Evolutionary conservation across 148 eudicot genomes (phyloP).

Genomic region (Pouteria glomerata): DNA sequence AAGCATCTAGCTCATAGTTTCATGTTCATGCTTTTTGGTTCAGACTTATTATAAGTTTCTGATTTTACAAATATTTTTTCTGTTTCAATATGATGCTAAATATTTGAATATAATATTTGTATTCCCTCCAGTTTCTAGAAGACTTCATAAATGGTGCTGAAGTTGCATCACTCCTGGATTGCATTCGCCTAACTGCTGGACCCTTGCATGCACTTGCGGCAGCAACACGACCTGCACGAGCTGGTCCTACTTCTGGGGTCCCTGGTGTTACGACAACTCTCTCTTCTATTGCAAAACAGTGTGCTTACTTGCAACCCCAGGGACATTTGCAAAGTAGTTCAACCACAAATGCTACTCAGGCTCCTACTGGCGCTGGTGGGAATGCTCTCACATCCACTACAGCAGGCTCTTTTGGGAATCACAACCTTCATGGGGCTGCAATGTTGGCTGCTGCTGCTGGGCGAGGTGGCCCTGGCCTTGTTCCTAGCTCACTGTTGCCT

Average conservation of each 20-base stretch:
- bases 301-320: constrained; percentile 43
- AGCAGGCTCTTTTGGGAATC: constrained; percentile 48
- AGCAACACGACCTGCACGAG: constrained; percentile 98
- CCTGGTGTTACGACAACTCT: constrained; percentile 54
- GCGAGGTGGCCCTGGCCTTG: constrained; percentile 91
- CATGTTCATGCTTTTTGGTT: too few species aligned
- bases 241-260: constrained; percentile 72
- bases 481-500: constrained; percentile 94
- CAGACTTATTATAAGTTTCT: too few species aligned
- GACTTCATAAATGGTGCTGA: constrained; percentile 96
- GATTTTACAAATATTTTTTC: constrained; percentile 6
- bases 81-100: too few species aligned
- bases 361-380: constrained; percentile 37
- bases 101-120: not conserved
- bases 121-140: constrained; percentile 71
- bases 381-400: constrained; percentile 45
- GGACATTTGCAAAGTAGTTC: constrained; percentile 43
- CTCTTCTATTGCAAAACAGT: constrained; percentile 57
- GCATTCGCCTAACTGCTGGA: constrained; percentile 97
- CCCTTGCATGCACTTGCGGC: constrained; percentile 98
- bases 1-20: too few species aligned
- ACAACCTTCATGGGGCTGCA: constrained; percentile 44
- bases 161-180: constrained; percentile 91
- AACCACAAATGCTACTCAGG: constrained; percentile 35
- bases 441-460: constrained; percentile 75